Evolutionary conservation across 1,284 basidiomycete species (phyloP), one percentile per base, ranked within the genome.

Genomic region (Phellopilus nigrolimitatus): DNA sequence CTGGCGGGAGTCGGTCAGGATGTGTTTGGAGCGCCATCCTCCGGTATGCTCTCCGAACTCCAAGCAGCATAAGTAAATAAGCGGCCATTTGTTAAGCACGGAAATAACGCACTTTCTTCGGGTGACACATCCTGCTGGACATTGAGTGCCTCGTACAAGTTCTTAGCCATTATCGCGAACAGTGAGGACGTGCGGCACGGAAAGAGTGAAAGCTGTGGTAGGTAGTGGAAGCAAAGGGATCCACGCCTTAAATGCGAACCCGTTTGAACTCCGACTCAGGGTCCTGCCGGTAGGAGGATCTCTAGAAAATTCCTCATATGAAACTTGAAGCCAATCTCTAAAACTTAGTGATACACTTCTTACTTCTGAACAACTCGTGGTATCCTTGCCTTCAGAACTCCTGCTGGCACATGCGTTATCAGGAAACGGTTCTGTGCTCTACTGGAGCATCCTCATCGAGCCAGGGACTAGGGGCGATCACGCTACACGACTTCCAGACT

Each of bases 401-500:
- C 36, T 19, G n/a, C 31, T 15, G 19, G 33, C 24, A 27, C 44
- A 84, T 87, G 82, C 73, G 72, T 55, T 67, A 86, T 2, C 83
- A 85, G 57, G 87, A 90, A 65, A 71, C 76, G 22, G 64, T 90
- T 38, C 63, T 89, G 4, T 88, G 79, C 59, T 71, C 80, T 21
- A 78, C 80, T 3, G 70, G 75, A 39, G 74, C 78, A n/a, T 67
- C 73, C 12, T 59, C 74, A 1, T 62, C 63, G 12, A 66, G 61
- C n/a, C 57, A 73, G 21, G 80, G 79, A 3, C 66, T 75, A 22
- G 87, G 88, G 1, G 65, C 77, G 19, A 75, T 90, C 47, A 66
- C 77, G 33, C 59, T 91, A 8, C 84, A 89, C 59, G 87, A 91
- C 61, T 75, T 90, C 24, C 78, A 85, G 57, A 87, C 82, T 1